A percentile compares a stretch with the other conserved stretches of the same genome.
phyloP scores from a whole-genome alignment of 2,329 filamentous ascomycete genomes.

The Sporothrix phasma region DNA sequence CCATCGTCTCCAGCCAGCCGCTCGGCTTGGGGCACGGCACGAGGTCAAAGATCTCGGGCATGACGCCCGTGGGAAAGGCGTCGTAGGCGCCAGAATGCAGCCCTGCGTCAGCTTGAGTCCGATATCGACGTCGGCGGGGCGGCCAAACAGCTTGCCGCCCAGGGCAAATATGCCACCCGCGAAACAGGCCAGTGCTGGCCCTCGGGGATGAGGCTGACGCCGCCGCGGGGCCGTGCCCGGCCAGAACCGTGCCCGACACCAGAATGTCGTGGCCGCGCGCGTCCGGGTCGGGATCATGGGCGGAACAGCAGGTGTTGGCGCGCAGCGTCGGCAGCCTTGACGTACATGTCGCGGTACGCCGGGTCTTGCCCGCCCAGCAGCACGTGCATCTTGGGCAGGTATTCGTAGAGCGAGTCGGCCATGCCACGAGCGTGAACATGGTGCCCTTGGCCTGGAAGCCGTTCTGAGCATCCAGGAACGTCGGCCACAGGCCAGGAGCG shows the following conservation, averaged over 20 bases:
- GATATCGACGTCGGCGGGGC: conserved; percentile 35
- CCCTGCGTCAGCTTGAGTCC: conserved; percentile 41
- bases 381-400: conserved; percentile 51
- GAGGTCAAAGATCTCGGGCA: conserved; percentile 46
- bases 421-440: conserved; percentile 36
- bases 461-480: conserved; percentile 46
- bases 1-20: not conserved
- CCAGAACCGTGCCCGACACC: conserved; percentile 38
- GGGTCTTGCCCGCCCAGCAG: conserved; percentile 53
- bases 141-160: conserved; percentile 35
- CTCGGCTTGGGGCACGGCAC: conserved; percentile 30
- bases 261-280: conserved; percentile 49
- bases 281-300: conserved; percentile 47
- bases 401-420: conserved; percentile 50
- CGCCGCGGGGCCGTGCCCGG: conserved; percentile 10
- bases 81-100: conserved; percentile 51
- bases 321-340: conserved; percentile 47
- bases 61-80: conserved; percentile 44
- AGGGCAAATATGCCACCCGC: conserved; percentile 40
- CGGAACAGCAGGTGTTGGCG: conserved; percentile 57
- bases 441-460: conserved; percentile 26
- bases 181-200: conserved; percentile 39
- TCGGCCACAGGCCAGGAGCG: conserved; percentile 72
- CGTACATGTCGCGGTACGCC: conserved; percentile 56
- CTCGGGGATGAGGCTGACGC: conserved; percentile 25